A percentile compares a stretch with the other conserved stretches of the same genome.
These are phyloP conservation scores for Lodderomyces elongisporus DNA, from an alignment of 1,139 yeast species.

Conservation along the genomic window DNA sequence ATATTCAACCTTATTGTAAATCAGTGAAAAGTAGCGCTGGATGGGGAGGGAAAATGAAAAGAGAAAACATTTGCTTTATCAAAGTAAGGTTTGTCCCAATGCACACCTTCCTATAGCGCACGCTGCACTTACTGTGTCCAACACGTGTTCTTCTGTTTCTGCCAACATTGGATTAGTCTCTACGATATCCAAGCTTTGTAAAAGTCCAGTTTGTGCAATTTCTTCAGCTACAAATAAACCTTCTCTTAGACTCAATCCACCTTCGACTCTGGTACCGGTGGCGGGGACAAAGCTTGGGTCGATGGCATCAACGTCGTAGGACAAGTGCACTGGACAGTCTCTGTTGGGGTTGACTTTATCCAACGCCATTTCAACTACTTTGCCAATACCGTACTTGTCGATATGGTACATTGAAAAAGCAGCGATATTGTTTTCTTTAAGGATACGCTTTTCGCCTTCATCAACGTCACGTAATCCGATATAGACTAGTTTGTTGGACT, in stretches of 20 bases:
- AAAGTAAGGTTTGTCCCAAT: slow-evolving; percentile 82
- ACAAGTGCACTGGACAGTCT: slow-evolving; percentile 73
- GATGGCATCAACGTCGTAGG: slow-evolving; percentile 95
- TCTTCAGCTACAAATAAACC: slow-evolving; percentile 92
- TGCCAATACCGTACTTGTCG: slow-evolving; percentile 88
- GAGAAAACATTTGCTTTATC: too few relatives aligned
- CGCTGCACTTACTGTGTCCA: slow-evolving; percentile 86
- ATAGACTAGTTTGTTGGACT: slow-evolving; percentile 73
- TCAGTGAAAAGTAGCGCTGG: too few relatives aligned
- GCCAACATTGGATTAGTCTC: slow-evolving; percentile 92
- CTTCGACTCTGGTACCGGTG: slow-evolving; percentile 96
- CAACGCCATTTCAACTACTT: slow-evolving; percentile 89
- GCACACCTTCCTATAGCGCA: slow-evolving; percentile 93
- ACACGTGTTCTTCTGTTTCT: slow-evolving; percentile 66
- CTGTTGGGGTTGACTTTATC: slow-evolving; percentile 73
- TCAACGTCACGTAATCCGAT: slow-evolving; percentile 95
- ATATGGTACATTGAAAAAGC: slow-evolving; percentile 96
- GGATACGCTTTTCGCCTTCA: slow-evolving; percentile 70
- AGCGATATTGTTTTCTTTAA: slow-evolving; percentile 66
- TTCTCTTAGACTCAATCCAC: slow-evolving; percentile 91
- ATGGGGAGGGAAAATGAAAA: too few relatives aligned
- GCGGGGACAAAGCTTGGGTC: slow-evolving; percentile 95
- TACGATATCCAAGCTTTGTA: slow-evolving; percentile 84
- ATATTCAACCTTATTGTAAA: too few relatives aligned
- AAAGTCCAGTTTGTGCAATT: slow-evolving; percentile 79